phyloP scores from a whole-genome alignment of 176 grass and related monocot genomes.

The Pontederia crassipes region DNA sequence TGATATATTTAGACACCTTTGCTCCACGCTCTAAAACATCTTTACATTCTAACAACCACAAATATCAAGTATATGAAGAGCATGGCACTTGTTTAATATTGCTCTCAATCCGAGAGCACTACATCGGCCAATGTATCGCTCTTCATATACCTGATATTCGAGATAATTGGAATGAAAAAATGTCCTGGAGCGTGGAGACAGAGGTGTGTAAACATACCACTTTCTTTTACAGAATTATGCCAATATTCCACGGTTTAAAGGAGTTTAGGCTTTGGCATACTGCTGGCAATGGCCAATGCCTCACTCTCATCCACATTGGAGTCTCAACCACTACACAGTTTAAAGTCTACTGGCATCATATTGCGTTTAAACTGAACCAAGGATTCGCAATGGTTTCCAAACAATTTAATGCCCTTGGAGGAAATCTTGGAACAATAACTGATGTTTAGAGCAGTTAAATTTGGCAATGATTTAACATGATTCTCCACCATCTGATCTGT shows the following conservation, averaged over 20 bases:
- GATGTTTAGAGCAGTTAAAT: constrained; percentile 31
- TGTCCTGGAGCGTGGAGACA: too few species aligned
- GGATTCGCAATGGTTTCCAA: constrained; percentile 33
- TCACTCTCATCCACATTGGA: constrained; percentile 24
- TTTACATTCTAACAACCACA: constrained; percentile 39
- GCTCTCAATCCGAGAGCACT: constrained; percentile 23
- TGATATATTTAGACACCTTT: constrained; percentile 16
- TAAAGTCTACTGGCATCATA: constrained; percentile 28
- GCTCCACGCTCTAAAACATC: constrained; percentile 25
- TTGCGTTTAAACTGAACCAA: constrained; percentile 41
- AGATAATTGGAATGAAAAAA: too few species aligned
- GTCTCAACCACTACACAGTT: neutral
- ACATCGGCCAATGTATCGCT: constrained; percentile 22
- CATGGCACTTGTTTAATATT: constrained; percentile 27
- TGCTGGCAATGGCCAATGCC: constrained; percentile 26
- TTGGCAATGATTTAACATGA: constrained; percentile 20
- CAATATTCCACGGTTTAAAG: constrained; percentile 23
- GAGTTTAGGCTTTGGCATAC: constrained; percentile 31
- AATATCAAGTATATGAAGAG: constrained; percentile 24
- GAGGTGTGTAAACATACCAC: too few species aligned
- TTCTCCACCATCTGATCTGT: constrained; percentile 30
- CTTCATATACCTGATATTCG: too few species aligned
- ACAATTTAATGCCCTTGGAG: constrained; percentile 28
- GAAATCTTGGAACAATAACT: constrained; percentile 37
- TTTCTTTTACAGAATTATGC: too few species aligned